A percentile compares a stretch with the other conserved stretches of the same genome.
Evolutionary conservation across 192 early-diverging fungal genomes (phyloP).

Genomic region (Coemansia javaensis): DNA sequence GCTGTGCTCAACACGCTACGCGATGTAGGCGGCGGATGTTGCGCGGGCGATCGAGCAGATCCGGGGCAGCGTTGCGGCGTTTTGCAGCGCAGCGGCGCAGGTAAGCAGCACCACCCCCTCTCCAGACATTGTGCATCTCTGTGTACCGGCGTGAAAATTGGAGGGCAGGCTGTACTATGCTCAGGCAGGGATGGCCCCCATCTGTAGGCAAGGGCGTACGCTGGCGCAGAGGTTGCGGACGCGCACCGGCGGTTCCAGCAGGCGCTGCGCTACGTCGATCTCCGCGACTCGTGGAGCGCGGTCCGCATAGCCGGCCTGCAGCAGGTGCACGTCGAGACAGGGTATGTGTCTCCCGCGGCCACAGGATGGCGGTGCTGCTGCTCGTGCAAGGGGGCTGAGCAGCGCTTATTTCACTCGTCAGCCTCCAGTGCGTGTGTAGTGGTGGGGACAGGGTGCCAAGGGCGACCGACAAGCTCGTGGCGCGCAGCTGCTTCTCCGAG

Average conservation of each 20-base stretch:
- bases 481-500: conserved; percentile 18
- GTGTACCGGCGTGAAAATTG: too few species aligned
- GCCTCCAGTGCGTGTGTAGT: conserved; percentile 2
- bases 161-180: background rate
- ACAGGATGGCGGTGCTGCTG: too few species aligned
- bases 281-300: conserved; percentile 30
- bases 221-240: background rate
- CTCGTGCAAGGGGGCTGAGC: background rate
- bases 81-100: background rate
- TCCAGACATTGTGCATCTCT: background rate
- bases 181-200: background rate
- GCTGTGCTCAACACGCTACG: background rate
- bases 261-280: conserved; percentile 16
- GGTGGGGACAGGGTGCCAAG: conserved; percentile 5
- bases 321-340: conserved; percentile 13
- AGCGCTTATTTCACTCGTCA: too few species aligned
- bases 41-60: background rate
- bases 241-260: conserved; percentile 9
- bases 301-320: conserved; percentile 16
- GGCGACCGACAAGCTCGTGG: conserved; percentile 26
- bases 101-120: too few species aligned
- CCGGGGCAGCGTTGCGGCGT: background rate
- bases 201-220: background rate
- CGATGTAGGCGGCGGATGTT: conserved; percentile 5
- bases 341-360: conserved; percentile 6